Conservation (phyloP, 1,139 yeast genomes). For the Pichia sp. region DNA sequence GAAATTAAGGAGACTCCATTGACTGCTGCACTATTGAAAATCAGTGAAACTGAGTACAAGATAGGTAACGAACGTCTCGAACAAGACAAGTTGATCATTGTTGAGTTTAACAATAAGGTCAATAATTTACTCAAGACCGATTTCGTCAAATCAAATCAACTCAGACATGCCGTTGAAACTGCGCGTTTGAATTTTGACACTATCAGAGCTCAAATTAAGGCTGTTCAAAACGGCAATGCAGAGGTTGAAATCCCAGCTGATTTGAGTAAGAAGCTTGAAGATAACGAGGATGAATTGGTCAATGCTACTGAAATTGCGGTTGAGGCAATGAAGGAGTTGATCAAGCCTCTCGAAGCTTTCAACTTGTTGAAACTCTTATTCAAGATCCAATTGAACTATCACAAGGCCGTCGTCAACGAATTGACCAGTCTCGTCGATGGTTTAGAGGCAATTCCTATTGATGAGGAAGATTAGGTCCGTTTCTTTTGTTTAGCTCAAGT, state of each 20-base stretch:
- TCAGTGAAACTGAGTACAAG: slow-evolving; percentile 52
- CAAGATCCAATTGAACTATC: slow-evolving; percentile 61
- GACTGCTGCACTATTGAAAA: slow-evolving; percentile 44
- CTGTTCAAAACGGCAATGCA: slow-evolving; percentile 29
- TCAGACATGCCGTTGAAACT: slow-evolving; percentile 61
- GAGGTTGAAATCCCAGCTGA: slow-evolving; percentile 32
- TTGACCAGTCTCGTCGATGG: slow-evolving; percentile 36
- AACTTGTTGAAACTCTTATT: slow-evolving; percentile 56
- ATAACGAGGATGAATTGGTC: slow-evolving; percentile 70
- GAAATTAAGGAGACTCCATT: slow-evolving; percentile 33
- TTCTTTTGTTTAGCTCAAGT: neutral
- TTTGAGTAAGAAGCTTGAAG: slow-evolving; percentile 50
- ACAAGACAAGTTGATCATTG: slow-evolving; percentile 56
- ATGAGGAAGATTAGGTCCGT: slow-evolving; percentile 29
- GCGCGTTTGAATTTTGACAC: slow-evolving; percentile 66
- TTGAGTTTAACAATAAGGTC: slow-evolving; percentile 49
- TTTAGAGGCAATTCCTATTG: slow-evolving; percentile 34
- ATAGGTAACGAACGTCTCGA: slow-evolving; percentile 56
- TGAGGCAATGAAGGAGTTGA: slow-evolving; percentile 64
- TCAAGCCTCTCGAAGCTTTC: slow-evolving; percentile 59
- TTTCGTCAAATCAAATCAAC: slow-evolving; percentile 52
- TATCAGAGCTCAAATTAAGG: slow-evolving; percentile 46
- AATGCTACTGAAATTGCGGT: slow-evolving; percentile 71
- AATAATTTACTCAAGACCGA: slow-evolving; percentile 45
- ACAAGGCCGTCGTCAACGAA: slow-evolving; percentile 44